These are phyloP conservation scores for Leptographium procerum DNA, from an alignment of 2,329 filamentous ascomycete species.

Conservation along the genomic window DNA sequence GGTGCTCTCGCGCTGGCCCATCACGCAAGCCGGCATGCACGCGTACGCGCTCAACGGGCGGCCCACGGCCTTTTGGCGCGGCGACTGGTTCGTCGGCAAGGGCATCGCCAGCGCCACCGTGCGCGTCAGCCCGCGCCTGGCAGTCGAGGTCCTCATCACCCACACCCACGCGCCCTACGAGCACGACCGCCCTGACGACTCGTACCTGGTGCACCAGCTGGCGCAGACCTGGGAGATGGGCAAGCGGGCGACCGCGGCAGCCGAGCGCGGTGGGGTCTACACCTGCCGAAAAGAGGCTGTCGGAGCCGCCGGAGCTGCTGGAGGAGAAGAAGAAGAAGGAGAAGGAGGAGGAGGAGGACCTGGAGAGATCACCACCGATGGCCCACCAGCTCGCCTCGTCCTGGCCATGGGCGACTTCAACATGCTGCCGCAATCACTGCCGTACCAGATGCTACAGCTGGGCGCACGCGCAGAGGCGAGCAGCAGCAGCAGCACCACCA, in stretches of 20 bases:
- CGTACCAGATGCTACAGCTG: conserved; percentile 59
- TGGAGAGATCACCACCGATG: conserved; percentile 33
- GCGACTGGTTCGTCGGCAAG: conserved; percentile 95
- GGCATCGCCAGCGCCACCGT: conserved; percentile 79
- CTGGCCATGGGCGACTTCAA: conserved; percentile 91
- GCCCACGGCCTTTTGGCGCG: conserved; percentile 85
- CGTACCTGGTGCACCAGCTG: conserved; percentile 80
- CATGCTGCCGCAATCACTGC: conserved; percentile 79
- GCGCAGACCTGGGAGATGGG: conserved; percentile 93
- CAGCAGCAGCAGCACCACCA: background rate
- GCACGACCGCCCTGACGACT: conserved; percentile 52
- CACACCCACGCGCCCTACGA: conserved; percentile 87
- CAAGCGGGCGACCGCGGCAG: conserved; percentile 74
- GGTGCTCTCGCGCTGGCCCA: conserved; percentile 84
- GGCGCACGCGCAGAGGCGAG: conserved; percentile 24
- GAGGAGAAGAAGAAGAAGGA: no score
- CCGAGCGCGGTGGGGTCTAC: conserved; percentile 38
- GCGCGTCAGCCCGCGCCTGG: conserved; percentile 42
- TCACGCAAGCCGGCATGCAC: conserved; percentile 79
- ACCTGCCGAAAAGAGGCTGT: no score
- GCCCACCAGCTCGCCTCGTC: conserved; percentile 60
- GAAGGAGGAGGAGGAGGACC: no score
- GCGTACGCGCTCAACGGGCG: conserved; percentile 85
- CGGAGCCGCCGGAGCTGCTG: no score
- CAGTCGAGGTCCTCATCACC: conserved; percentile 85